Evolutionary conservation across 148 eudicot genomes (phyloP).

Genomic region (Persicaria tinctoria): DNA sequence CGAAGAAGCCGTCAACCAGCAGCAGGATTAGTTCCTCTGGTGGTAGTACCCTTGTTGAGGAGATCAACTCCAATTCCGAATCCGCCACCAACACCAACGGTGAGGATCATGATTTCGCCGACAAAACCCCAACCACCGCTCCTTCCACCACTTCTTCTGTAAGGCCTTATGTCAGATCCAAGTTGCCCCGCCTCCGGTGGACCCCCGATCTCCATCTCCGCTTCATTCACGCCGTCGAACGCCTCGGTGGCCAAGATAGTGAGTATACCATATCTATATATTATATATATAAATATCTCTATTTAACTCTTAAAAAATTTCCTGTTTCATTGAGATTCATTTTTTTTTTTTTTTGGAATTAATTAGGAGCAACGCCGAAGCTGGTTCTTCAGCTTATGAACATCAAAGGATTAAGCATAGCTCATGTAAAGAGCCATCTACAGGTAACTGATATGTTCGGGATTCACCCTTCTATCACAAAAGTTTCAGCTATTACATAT

Average conservation of each 20-base stretch:
- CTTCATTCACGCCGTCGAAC: conserved; percentile 21
- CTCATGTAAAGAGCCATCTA: conserved; percentile 96
- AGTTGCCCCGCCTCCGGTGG: conserved; percentile 26
- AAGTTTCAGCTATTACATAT: too few species aligned
- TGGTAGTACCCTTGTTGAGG: not conserved
- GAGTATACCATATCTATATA: not conserved
- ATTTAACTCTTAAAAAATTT: not conserved
- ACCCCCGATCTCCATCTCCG: conserved; percentile 29
- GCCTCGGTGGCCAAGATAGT: conserved; percentile 28
- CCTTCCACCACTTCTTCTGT: conserved; percentile 8
- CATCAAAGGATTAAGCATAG: conserved; percentile 85
- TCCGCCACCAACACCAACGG: not conserved
- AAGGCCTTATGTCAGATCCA: conserved; percentile 22
- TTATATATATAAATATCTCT: not conserved
- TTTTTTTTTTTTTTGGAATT: conserved; percentile 3
- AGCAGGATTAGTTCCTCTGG: not conserved
- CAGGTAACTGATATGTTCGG: conserved; percentile 38
- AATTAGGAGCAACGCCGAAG: conserved; percentile 84
- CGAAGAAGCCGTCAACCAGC: not conserved
- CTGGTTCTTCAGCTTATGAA: conserved; percentile 90
- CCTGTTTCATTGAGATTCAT: not conserved
- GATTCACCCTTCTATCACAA: too few species aligned
- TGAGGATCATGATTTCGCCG: not conserved
- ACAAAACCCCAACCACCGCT: not conserved
- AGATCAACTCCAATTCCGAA: not conserved